Evolutionary conservation across 2,329 filamentous ascomycete species (phyloP).

Genomic region (Arachnopeziza araneosa): DNA sequence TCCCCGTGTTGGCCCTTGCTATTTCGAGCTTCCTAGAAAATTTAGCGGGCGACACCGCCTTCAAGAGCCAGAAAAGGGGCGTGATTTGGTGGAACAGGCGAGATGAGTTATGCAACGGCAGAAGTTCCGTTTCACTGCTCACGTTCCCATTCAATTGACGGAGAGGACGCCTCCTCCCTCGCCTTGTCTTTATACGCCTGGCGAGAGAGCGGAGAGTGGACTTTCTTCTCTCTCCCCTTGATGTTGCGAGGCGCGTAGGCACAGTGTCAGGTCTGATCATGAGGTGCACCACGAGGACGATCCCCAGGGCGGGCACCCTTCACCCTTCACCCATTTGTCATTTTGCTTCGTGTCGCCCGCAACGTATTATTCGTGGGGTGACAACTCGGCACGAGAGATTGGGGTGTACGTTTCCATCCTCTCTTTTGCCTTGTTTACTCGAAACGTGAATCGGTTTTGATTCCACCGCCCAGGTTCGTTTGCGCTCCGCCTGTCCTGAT

Average conservation of each 20-base stretch:
- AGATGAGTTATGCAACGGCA: neutral
- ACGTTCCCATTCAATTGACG: conserved; percentile 20
- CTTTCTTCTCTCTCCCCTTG: neutral
- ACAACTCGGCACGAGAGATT: neutral
- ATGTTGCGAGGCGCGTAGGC: neutral
- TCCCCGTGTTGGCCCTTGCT: neutral
- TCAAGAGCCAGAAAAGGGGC: neutral
- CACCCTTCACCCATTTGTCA: neutral
- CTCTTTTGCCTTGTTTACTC: too few species aligned
- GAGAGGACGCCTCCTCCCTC: conserved; percentile 3
- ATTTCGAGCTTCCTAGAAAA: neutral
- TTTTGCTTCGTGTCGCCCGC: neutral
- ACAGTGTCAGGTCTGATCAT: neutral
- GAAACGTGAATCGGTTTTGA: too few species aligned
- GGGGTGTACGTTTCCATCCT: too few species aligned
- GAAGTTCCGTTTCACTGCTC: conserved; percentile 5
- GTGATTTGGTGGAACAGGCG: neutral
- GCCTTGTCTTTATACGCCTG: neutral
- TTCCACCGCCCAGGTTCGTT: too few species aligned
- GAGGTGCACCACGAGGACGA: conserved; percentile 3
- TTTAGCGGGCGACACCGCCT: neutral
- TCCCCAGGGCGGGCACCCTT: neutral
- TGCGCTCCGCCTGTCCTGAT: too few species aligned
- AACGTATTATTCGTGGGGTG: neutral
- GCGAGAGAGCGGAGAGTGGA: neutral